Conservation (phyloP, 345 rosid species). For the Hibiscus syriacus region DNA sequence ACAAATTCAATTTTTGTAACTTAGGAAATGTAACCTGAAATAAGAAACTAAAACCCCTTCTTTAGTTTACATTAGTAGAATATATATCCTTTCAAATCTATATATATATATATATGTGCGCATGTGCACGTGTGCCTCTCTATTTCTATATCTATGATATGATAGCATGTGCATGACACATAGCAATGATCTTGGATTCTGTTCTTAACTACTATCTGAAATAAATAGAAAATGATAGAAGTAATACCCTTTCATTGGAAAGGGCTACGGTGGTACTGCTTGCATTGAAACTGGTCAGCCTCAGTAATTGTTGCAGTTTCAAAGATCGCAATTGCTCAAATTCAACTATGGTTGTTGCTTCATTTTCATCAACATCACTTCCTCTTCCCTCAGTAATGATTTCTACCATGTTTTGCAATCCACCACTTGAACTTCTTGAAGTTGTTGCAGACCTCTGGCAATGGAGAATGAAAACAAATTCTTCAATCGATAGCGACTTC, state of each 20-base stretch:
- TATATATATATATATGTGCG: too few relatives aligned
- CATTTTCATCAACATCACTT: background rate
- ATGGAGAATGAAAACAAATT: slow-evolving; percentile 16
- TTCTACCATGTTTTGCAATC: slow-evolving; percentile 16
- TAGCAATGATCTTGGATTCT: background rate
- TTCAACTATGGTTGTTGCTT: background rate
- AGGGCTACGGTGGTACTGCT: background rate
- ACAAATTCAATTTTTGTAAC: slow-evolving; percentile 1
- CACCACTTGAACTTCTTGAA: slow-evolving; percentile 10
- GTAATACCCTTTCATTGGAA: slow-evolving; percentile 1
- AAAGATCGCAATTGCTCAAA: background rate
- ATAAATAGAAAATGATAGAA: background rate
- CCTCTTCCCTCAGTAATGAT: slow-evolving; percentile 3
- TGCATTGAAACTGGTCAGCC: slow-evolving; percentile 5
- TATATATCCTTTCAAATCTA: too few relatives aligned
- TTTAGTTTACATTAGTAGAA: background rate
- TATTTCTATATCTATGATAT: too few relatives aligned
- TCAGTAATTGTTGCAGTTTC: slow-evolving; percentile 6
- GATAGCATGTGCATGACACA: background rate
- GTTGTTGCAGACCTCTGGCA: slow-evolving; percentile 2
- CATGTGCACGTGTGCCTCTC: too few relatives aligned
- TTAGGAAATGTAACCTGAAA: slow-evolving; percentile 4
- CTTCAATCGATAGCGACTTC: slow-evolving; percentile 12
- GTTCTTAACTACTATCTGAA: background rate
- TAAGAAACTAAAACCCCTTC: background rate